Evolutionary conservation across 148 eudicot species (phyloP).

Genomic region (Vaccinium myrtillus): DNA sequence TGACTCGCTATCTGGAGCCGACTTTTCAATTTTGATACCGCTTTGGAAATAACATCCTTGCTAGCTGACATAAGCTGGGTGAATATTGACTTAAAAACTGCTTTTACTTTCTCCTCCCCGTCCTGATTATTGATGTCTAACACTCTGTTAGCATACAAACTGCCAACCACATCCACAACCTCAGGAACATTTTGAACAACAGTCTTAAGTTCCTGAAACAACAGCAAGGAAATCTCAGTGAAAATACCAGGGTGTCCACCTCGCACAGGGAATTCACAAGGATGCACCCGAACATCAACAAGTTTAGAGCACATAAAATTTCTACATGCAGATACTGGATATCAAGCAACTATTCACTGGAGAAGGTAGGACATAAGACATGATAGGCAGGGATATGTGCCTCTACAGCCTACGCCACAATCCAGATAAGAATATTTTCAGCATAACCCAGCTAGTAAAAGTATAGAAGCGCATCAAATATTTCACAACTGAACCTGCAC

Average conservation of each 20-base stretch:
- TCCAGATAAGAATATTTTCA: not conserved
- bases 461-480: not conserved
- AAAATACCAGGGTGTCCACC: not conserved
- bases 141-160: slow-evolving; percentile 43
- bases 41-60: slow-evolving; percentile 50
- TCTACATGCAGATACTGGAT: not conserved
- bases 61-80: slow-evolving; percentile 77
- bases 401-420: not conserved
- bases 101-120: slow-evolving; percentile 52
- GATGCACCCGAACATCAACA: not conserved
- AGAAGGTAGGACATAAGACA: not conserved
- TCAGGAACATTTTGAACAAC: slow-evolving; percentile 72
- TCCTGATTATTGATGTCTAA: slow-evolving; percentile 37
- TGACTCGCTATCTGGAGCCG: slow-evolving; percentile 48
- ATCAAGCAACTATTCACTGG: not conserved
- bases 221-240: not conserved
- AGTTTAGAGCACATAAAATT: not conserved
- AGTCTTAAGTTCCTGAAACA: slow-evolving; percentile 63
- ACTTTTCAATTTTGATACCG: slow-evolving; percentile 51
- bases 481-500: not conserved
- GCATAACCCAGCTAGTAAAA: not conserved
- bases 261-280: not conserved
- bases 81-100: slow-evolving; percentile 50
- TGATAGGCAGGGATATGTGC: not conserved
- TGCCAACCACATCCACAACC: slow-evolving; percentile 69